These are phyloP conservation scores for Populus hybrid DNA, from an alignment of 441 rosid species.

Conservation along the genomic window DNA sequence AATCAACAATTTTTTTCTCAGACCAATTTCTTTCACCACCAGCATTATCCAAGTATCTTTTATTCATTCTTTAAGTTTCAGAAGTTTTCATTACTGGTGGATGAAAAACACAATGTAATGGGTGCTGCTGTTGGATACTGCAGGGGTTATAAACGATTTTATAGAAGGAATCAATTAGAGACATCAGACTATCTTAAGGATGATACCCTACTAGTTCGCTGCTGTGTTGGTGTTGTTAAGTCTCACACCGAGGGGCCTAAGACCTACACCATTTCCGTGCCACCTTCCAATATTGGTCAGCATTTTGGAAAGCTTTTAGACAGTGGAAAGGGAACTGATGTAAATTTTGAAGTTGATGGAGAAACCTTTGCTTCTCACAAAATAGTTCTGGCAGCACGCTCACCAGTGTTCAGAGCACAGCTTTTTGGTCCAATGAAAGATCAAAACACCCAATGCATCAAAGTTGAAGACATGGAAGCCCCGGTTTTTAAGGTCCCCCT, in stretches of 20 bases:
- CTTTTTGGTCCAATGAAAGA: constrained; percentile 97
- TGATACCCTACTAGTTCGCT: constrained; percentile 65
- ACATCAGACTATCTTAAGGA: constrained; percentile 87
- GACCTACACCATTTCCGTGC: constrained; percentile 60
- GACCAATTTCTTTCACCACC: not conserved
- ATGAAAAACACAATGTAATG: constrained; percentile 11
- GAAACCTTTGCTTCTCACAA: constrained; percentile 83
- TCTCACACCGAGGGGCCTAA: constrained; percentile 90
- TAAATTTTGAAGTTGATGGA: constrained; percentile 73
- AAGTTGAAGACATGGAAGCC: constrained; percentile 84
- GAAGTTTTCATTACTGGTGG: not conserved
- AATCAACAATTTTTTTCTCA: not conserved
- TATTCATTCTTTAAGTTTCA: not conserved
- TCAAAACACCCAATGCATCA: constrained; percentile 56
- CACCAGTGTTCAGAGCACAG: constrained; percentile 96
- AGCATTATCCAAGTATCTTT: not conserved
- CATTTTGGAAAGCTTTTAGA: constrained; percentile 79
- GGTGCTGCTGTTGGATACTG: constrained; percentile 22
- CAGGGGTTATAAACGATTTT: constrained; percentile 99
- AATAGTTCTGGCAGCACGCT: constrained; percentile 90
- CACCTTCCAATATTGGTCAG: constrained; percentile 70
- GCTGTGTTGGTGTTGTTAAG: constrained; percentile 94
- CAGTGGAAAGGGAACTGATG: constrained; percentile 73
- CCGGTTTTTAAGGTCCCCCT: constrained; percentile 75
- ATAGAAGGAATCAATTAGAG: constrained; percentile 66